Evolutionary conservation across 164 flowering plant genomes (phyloP), one percentile per base, ranked within the genome.

Genomic region (Stephania cephalantha): DNA sequence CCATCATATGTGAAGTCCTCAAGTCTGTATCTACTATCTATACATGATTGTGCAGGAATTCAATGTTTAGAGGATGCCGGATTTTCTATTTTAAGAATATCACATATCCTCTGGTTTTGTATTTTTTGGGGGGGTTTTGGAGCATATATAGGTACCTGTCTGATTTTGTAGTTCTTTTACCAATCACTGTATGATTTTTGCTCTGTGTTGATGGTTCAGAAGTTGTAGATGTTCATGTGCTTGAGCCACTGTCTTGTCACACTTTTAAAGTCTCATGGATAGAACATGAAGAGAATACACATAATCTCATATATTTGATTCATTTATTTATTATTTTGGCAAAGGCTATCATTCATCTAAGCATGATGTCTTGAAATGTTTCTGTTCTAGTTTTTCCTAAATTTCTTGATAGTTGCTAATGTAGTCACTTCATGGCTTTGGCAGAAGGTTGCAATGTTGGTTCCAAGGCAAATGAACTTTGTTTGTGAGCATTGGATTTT

Each of bases 1-100:
- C 25, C 7, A 6, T n/a, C 31, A 22, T 35, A 66, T 25, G 69
- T 65, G 63, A 61, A 73, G 42, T 20, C 42, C 42, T 35, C 42
- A 35, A 35, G 4, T 69, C 64, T 50, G 63, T 46, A 65, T 77
- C 70, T 77, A 35, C 69, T 46, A 65, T 77, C 70, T 77, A 35
- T 29, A 64, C 71, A 64, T 71, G 71, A 70, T 22, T 76, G 77
- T 76, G 30, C 11, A 72, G 72, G 65, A 58, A 46, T 71, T 74
- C 71, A 35, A 55, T 68, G 68, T 70, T 68, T 17, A 46, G 73
- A 73, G 69, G 69, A 58, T 73, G 73, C 35, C 35, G 69, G 55
- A 48, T 44, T 55, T 29, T 55, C 68, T 50, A 22, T 52, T 77
- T 66, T 25, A 7, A 66, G 44, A 25, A 66, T 66, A 30, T 66